Percentiles rank a stretch among this genome's conserved stretches.
Conservation (phyloP, 768 basidiomycete genomes). For the Lactarius hengduanensis region DNA sequence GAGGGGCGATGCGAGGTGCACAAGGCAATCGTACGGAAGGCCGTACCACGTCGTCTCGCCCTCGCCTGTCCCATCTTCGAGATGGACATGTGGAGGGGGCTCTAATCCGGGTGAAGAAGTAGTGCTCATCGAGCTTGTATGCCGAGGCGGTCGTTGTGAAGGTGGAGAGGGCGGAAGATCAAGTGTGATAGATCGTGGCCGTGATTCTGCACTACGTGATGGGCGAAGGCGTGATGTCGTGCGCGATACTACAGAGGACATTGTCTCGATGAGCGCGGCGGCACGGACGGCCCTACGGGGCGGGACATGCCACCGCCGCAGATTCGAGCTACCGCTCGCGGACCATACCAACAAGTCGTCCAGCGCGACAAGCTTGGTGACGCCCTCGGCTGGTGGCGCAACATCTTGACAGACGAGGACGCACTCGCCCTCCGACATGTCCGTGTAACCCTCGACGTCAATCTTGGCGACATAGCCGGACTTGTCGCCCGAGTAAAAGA, state of each 20-base stretch:
- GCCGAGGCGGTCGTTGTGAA: conserved; percentile 30
- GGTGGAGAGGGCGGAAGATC: conserved; percentile 25
- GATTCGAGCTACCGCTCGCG: conserved; percentile 75
- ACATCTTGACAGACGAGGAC: conserved; percentile 70
- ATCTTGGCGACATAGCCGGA: conserved; percentile 87
- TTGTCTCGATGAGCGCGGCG: conserved; percentile 25
- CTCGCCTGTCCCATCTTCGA: conserved; percentile 28
- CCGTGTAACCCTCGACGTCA: conserved; percentile 81
- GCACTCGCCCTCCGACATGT: conserved; percentile 89
- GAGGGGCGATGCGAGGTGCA: conserved; percentile 67
- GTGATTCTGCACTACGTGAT: conserved; percentile 26
- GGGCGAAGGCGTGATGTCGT: conserved; percentile 11
- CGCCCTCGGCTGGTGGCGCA: conserved; percentile 52
- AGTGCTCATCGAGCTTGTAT: conserved; percentile 30
- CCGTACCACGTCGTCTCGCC: conserved; percentile 48
- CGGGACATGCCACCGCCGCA: conserved; percentile 81
- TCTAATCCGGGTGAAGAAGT: background rate
- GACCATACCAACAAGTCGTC: conserved; percentile 91
- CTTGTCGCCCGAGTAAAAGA: conserved; percentile 94
- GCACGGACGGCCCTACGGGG: conserved; percentile 42
- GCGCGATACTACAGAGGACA: background rate
- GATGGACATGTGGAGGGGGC: conserved; percentile 10
- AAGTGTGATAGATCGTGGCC: conserved; percentile 25
- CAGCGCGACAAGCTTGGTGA: conserved; percentile 80
- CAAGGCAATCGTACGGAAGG: conserved; percentile 68